A percentile compares a stretch with the other conserved stretches of the same genome.
Evolutionary conservation across 257 asterid genomes (phyloP).

Genomic region (Plantago ovata): DNA sequence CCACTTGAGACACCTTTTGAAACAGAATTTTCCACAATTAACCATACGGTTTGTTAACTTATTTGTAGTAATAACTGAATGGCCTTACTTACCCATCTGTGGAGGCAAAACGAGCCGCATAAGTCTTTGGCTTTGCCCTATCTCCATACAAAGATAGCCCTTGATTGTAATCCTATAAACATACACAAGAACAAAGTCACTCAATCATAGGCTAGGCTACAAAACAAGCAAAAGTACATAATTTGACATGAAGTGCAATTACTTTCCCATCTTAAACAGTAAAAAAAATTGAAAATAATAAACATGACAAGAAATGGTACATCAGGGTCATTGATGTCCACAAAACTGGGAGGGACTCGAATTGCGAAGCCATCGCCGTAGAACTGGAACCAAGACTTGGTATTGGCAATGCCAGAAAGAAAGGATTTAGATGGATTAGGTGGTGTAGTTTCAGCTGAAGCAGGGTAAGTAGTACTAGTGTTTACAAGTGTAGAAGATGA

Average conservation of each 20-base stretch:
- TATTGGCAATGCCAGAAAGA: slow-evolving; percentile 72
- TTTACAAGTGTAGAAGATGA: slow-evolving; percentile 30
- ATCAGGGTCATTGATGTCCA: slow-evolving; percentile 83
- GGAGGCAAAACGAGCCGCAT: slow-evolving; percentile 90
- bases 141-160: slow-evolving; percentile 92
- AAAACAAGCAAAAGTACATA: too few species aligned
- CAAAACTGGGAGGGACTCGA: slow-evolving; percentile 83
- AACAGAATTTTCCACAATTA: too few species aligned
- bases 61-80: too few species aligned
- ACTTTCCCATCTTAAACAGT: too few species aligned
- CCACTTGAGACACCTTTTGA: too few species aligned
- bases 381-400: slow-evolving; percentile 86
- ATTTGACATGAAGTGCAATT: too few species aligned
- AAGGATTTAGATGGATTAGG: slow-evolving; percentile 34
- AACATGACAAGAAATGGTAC: too few species aligned
- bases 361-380: slow-evolving; percentile 85
- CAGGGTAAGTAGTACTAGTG: slow-evolving; percentile 30
- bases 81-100: slow-evolving; percentile 91
- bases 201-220: too few species aligned
- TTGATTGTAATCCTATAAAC: slow-evolving; percentile 65
- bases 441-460: slow-evolving; percentile 33
- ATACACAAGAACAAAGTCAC: background rate
- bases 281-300: too few species aligned
- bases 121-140: slow-evolving; percentile 82
- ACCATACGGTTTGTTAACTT: too few species aligned